Evolutionary conservation across 306 rosid genomes (phyloP), one percentile per base, ranked within the genome.

Genomic region (Benincasa hispida): DNA sequence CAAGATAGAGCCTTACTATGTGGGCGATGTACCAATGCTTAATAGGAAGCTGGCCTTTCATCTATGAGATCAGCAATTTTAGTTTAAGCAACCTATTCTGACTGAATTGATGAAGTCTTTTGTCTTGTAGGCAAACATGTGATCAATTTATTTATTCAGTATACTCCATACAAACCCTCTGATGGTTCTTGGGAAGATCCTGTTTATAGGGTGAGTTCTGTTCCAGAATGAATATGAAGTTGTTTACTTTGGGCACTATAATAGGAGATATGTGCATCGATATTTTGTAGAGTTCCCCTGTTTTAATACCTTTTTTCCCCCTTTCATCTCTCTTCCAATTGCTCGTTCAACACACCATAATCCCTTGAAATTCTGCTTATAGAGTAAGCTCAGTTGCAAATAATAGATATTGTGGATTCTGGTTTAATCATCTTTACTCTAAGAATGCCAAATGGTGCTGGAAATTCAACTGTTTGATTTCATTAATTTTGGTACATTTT

Each of bases 181-280:
- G 95, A 91, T 74, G 97, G 97, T 61, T 77, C 87, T 86, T 94
- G 98, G 98, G 88, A 83, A 81, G 95, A 94, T 84, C 76, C 79
- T 60, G 84, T 76, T 51, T 94, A 94, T 79, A 87, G 98, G 78
- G 98, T 93, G 50, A 81, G 96, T 80, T 83, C 48, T 34, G n/a
- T 75, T 75, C 78, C 39, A 57, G 24, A 75, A 56, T n/a, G 53
- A 21, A 67, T 41, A 5, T 22, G 19, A 66, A 66, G 73, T 39
- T 39, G 17, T 35, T 37, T 75, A 75, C 24, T 75, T 15, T 19
- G 47, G 39, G 54, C 27, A n/a, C 74, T 67, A 27, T 41, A 41
- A 10, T 37, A n/a, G 51, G 18, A 66, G 73, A 35, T 66, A 19
- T 21, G 74, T 11, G 74, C 11, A 5, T 67, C 0, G 19, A 66